These are phyloP conservation scores for Exophiala dermatitidis DNA, from an alignment of 2,329 filamentous ascomycete species.

Conservation along the genomic window DNA sequence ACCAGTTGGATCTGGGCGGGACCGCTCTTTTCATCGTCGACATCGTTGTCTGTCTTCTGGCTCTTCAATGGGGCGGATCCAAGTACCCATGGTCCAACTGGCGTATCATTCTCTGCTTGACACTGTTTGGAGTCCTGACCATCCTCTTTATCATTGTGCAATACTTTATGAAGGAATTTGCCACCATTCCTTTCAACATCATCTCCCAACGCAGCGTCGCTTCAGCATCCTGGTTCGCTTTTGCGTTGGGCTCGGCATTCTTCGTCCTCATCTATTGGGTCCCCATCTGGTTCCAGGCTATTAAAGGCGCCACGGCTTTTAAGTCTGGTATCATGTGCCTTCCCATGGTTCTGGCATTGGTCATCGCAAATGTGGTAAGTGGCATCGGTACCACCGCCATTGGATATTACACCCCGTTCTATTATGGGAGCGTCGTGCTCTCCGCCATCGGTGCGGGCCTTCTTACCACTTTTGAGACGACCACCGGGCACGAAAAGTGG, in stretches of 20 bases:
- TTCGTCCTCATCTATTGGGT: slow-evolving; percentile 38
- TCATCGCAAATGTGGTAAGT: slow-evolving; percentile 32
- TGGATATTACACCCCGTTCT: slow-evolving; percentile 38
- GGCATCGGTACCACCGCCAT: slow-evolving; percentile 32
- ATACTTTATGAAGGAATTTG: slow-evolving; percentile 43
- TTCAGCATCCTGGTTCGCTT: slow-evolving; percentile 30
- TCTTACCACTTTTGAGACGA: slow-evolving; percentile 34
- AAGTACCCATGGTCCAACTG: slow-evolving; percentile 40
- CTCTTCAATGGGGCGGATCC: slow-evolving; percentile 43
- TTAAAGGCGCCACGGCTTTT: slow-evolving; percentile 38
- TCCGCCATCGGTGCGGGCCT: slow-evolving; percentile 38
- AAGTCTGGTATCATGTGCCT: slow-evolving; percentile 41
- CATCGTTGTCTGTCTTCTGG: slow-evolving; percentile 43
- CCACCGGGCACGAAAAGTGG: slow-evolving; percentile 34
- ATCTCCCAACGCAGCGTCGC: slow-evolving; percentile 41
- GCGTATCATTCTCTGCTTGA: slow-evolving; percentile 44
- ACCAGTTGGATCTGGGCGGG: slow-evolving; percentile 38
- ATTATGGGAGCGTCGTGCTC: slow-evolving; percentile 33
- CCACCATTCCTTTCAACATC: slow-evolving; percentile 45
- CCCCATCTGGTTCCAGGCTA: slow-evolving; percentile 44
- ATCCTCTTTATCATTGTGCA: slow-evolving; percentile 44
- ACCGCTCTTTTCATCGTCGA: slow-evolving; percentile 41
- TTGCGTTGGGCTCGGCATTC: slow-evolving; percentile 36
- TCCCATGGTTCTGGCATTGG: slow-evolving; percentile 35
- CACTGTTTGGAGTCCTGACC: slow-evolving; percentile 38